Base-by-base conservation (phyloP, 1,139 yeast genomes). In the Pichia kudriavzevii region DNA sequence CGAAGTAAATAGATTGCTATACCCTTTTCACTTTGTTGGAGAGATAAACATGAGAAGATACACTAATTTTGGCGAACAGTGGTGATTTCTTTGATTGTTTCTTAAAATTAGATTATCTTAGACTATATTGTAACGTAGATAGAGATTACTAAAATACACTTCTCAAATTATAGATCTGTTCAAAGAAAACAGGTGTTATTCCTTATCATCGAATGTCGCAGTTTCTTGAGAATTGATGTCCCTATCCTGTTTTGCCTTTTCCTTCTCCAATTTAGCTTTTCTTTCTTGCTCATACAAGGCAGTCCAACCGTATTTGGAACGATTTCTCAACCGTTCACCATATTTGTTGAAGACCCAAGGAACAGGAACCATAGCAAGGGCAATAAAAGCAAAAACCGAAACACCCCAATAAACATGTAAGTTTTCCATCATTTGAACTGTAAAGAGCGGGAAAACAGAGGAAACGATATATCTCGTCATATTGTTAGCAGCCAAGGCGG, bases 401-500 rank as follows among this genome's bases (percentile, higher is more conserved):
- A 81, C 69, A 10, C 88, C 93, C 94, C 93, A 82, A 49, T 74
- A 82, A 42, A 79, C 69, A 22, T 66, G 82, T 49, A 81, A 58
- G 30, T 67, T 72, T 21, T 67, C 58, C 56, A 79, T 79, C 93
- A 82, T 79, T 46, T 75, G 80, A 16, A 81, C 72, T 5, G 80
- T 70, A 52, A 82, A 82, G 38, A 80, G 61, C 34, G 91, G 91
- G 64, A 80, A 79, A 3, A 81, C 82, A 22, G 73, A 66, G 1
- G 76, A 75, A 43, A 69, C 48, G 12, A 64, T 43, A 50, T 80
- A 81, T 58, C 91, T 70, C 41, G 76, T 59, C 47, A 82, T 62
- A 52, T 80, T 81, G 58, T 81, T 82, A 4, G 94, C 94, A 29
- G 91, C 91, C 40, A 81, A 56, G 2, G 88, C 84, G 16, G 85